Base-by-base conservation (phyloP, 768 basidiomycete genomes). In the Termitomyces sp. region DNA sequence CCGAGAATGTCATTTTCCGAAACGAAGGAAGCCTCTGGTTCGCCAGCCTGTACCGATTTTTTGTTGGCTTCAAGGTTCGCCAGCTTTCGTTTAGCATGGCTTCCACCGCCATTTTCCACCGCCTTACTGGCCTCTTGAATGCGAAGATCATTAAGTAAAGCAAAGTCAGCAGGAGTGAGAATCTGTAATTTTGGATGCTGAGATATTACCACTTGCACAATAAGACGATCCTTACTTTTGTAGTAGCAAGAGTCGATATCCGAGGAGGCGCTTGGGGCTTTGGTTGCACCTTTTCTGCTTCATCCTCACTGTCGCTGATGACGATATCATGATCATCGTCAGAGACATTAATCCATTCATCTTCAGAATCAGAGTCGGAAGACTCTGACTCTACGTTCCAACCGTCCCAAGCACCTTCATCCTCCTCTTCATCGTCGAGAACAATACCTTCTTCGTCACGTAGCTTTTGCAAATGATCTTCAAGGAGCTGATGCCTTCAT, bases 151-250 rank as follows among this genome's bases (percentile, higher is more conserved):
- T 92, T 91, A 54, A 98, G 79, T 54, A 97, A 72, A 0, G 91
- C 91, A 69, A 98, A 99, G 72, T 99, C 97, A 33, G 95, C 95
- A 0, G 97, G 97, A 0, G 97, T 98, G 45, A 98, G 83, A 66
- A 99, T 98, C 94, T 97, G 64, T 44, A n/a, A 11, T 41, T 31
- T n/a, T 20, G 33, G 50, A 59, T 12, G 34, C 30, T 45, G 44
- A 47, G 45, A n/a, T 54, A 27, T 22, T 51, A 44, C 33, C 50
- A 42, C 30, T 58, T 42, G 48, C 18, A 55, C 47, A 36, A 12
- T 31, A 31, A 44, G 27, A 30, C 4, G 33, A 49, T n/a, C 55
- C 58, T 66, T 57, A 89, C 93, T 76, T 94, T 94, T 27, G 89
- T 89, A 5, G 87, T 93, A 1, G 90, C 90, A 51, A 95, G 73